Evolutionary conservation across 2,329 filamentous ascomycete genomes (phyloP).

Genomic region (Rhytidhysteron rufulum): DNA sequence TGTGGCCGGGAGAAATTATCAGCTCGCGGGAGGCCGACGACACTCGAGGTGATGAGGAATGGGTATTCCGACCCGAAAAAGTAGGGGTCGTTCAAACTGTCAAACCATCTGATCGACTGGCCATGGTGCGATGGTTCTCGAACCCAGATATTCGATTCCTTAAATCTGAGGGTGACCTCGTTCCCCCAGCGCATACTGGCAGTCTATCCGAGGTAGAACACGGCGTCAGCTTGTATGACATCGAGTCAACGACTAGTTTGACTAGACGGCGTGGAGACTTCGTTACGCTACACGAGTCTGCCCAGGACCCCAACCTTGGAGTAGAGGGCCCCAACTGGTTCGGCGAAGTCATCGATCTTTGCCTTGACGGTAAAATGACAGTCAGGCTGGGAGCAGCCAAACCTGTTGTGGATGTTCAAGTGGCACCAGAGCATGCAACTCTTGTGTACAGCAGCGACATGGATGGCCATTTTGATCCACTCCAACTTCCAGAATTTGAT

Average conservation of each 20-base stretch:
- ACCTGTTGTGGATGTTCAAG: constrained; percentile 47
- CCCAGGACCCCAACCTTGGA: background rate
- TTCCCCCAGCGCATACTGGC: constrained; percentile 43
- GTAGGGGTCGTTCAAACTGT: constrained; percentile 57
- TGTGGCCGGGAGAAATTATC: constrained; percentile 56
- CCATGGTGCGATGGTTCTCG: constrained; percentile 53
- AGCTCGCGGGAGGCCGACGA: constrained; percentile 40
- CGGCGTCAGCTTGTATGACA: constrained; percentile 58
- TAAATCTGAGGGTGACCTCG: constrained; percentile 33
- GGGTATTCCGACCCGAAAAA: constrained; percentile 42
- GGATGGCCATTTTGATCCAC: constrained; percentile 26
- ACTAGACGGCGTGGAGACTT: constrained; percentile 50
- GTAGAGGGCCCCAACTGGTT: constrained; percentile 44
- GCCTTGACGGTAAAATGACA: constrained; percentile 50
- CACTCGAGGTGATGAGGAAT: constrained; percentile 13
- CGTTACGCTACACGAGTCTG: constrained; percentile 45
- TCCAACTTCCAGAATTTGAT: constrained; percentile 14
- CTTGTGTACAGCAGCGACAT: constrained; percentile 46
- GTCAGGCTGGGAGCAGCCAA: constrained; percentile 52
- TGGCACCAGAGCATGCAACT: constrained; percentile 47
- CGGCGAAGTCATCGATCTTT: constrained; percentile 54
- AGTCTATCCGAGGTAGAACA: constrained; percentile 39
- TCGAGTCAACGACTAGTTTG: constrained; percentile 48
- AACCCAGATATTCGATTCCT: constrained; percentile 26
- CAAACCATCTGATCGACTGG: constrained; percentile 53